These are phyloP conservation scores for Tulasnella sp. DNA, from an alignment of 768 basidiomycete genomes.

Conservation along the genomic window DNA sequence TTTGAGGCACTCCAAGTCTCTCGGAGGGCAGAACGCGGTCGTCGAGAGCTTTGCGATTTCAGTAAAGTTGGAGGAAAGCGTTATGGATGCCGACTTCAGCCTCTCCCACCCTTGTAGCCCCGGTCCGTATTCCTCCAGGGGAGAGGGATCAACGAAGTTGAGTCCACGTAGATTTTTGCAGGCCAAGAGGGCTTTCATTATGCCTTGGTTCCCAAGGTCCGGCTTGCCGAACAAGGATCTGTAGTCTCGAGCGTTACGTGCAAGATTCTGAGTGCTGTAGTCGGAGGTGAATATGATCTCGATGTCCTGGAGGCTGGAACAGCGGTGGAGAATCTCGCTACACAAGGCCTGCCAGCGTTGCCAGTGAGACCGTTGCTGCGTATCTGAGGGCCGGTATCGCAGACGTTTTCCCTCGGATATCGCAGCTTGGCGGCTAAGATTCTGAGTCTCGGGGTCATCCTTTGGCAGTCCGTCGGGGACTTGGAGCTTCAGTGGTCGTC, in stretches of 20 bases:
- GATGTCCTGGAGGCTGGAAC: constrained; percentile 12
- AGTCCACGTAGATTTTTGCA: constrained; percentile 15
- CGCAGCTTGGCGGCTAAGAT: background rate
- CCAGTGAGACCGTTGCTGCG: constrained; percentile 17
- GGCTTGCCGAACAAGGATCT: constrained; percentile 7
- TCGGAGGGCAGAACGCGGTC: constrained; percentile 16
- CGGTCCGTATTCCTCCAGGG: constrained; percentile 16
- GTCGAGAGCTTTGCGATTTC: constrained; percentile 9
- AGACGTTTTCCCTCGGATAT: background rate
- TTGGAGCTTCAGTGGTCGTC: constrained; percentile 5
- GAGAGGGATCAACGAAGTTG: constrained; percentile 15
- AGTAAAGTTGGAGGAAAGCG: constrained; percentile 9
- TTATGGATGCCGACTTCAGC: constrained; percentile 10
- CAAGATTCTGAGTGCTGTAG: background rate
- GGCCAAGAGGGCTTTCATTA: constrained; percentile 14
- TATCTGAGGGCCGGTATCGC: constrained; percentile 15
- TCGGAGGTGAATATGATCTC: constrained; percentile 13
- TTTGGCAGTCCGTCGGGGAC: background rate
- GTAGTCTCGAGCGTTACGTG: background rate
- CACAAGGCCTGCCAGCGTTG: constrained; percentile 14
- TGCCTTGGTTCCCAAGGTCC: constrained; percentile 11
- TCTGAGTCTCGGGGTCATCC: background rate
- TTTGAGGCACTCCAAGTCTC: constrained; percentile 7
- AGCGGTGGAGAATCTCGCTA: constrained; percentile 11
- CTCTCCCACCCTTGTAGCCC: constrained; percentile 13